Base-by-base conservation (phyloP, 2,329 filamentous ascomycete species). In the Aspergillus tubingensis region DNA sequence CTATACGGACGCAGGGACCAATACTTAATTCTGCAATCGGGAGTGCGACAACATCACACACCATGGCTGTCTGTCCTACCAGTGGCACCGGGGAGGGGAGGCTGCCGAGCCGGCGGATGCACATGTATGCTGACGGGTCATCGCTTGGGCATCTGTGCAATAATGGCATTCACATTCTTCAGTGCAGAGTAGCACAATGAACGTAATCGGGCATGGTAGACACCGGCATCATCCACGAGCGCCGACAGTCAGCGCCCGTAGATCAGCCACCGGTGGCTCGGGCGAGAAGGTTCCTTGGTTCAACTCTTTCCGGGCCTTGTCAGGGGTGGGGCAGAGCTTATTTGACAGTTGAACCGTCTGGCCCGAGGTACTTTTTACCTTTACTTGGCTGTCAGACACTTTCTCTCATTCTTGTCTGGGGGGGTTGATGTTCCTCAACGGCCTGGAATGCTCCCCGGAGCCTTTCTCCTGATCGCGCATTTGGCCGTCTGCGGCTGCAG, bases 1-100 rank as follows among this genome's bases (percentile, higher is more conserved):
- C 50, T 64, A 30, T 51, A 53, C 50, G 17, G 51, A 67, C 60
- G 68, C 69, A 71, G 67, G 67, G 68, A 67, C 72, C 68, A 69
- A 67, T 65, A 59, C 64, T 60, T 68, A 65, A 67, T 68, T 56
- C 54, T 60, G 58, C 53, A 41, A 39, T 47, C 15, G 41, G 50
- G 54, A 38, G 56, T 53, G 36, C 41, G 21, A 57, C 32, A 39
- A 36, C 11, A 36, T 36, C 15, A 11, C 32, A 11, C 32, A 36
- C 32, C 2, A 36, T 36, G 23, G 39, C 36, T 21, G 38, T 41
- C 36, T 23, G 36, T 13, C 30, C 54, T 54, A 44, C 41, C 41
- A 10, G 60, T 64, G 48, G 17, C 55, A 60, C 62, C 59, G 61
- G 53, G 61, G 62, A 62, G 52, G 49, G n/a, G 3, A 19, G 36